Evolutionary conservation across 106 monocot species (phyloP).

Genomic region (Dioscorea zingiberensis): DNA sequence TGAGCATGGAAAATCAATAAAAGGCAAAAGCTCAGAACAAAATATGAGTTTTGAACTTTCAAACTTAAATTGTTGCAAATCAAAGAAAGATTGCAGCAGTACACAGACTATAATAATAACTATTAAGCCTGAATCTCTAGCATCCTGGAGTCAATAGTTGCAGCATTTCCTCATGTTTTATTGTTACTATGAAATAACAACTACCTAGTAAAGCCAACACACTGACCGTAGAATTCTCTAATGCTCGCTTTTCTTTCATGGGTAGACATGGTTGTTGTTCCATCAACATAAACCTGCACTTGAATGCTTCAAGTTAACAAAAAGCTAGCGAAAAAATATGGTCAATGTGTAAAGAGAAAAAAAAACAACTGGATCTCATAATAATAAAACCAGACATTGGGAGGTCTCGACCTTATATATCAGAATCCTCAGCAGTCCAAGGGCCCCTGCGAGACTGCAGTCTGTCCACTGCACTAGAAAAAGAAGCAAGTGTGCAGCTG

Average conservation of each 20-base stretch:
- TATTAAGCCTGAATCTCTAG: no score
- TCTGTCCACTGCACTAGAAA: constrained; percentile 87
- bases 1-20: constrained; percentile 7
- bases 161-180: no score
- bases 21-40: no score
- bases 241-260: constrained; percentile 89
- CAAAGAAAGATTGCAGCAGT: no score
- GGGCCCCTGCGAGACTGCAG: constrained; percentile 78
- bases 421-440: constrained; percentile 68
- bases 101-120: no score
- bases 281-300: constrained; percentile 72
- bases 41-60: not conserved
- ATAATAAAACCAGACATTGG: not conserved
- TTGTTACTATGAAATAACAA: not conserved
- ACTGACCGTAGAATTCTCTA: constrained; percentile 79
- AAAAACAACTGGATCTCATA: not conserved
- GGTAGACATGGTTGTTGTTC: constrained; percentile 79
- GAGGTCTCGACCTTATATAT: constrained; percentile 37
- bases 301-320: not conserved
- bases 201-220: constrained; percentile 1
- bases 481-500: constrained; percentile 53
- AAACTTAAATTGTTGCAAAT: no score
- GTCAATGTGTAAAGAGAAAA: no score
- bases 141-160: no score
- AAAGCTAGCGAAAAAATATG: no score